A percentile compares a stretch with the other conserved stretches of the same genome.
Conservation (phyloP, 306 rosid species). For the Gillenia trifoliata region DNA sequence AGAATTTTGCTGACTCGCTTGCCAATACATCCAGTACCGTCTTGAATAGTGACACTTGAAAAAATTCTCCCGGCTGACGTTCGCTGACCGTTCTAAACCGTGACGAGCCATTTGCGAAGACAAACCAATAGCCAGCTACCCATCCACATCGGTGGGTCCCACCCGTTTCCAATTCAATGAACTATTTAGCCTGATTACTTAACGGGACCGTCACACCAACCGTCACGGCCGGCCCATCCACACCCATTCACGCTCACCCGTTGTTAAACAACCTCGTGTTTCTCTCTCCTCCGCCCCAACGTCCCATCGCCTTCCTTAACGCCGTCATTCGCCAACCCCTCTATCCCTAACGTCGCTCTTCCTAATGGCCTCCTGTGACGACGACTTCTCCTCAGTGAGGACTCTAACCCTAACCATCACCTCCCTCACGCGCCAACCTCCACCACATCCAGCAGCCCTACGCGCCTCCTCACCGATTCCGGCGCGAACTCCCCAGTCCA, state of each 20-base stretch:
- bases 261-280: constrained; percentile 45
- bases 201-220: constrained; percentile 77
- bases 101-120: neutral
- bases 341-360: constrained; percentile 58
- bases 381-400: constrained; percentile 91
- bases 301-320: constrained; percentile 39
- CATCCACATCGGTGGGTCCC: constrained; percentile 1
- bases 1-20: too few species aligned
- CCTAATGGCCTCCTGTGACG: constrained; percentile 90
- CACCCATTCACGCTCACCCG: constrained; percentile 31
- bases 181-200: constrained; percentile 30
- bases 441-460: constrained; percentile 54
- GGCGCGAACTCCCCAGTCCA: constrained; percentile 29
- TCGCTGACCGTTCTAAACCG: neutral
- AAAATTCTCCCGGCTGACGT: neutral
- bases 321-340: constrained; percentile 8
- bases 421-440: constrained; percentile 24
- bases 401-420: constrained; percentile 31
- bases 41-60: too few species aligned
- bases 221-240: constrained; percentile 53
- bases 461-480: constrained; percentile 54
- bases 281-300: constrained; percentile 44
- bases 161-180: neutral
- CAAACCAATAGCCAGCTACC: neutral
- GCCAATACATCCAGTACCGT: too few species aligned